phyloP scores from a whole-genome alignment of 2,329 filamentous ascomycete species.

The Colletotrichum sp. region DNA sequence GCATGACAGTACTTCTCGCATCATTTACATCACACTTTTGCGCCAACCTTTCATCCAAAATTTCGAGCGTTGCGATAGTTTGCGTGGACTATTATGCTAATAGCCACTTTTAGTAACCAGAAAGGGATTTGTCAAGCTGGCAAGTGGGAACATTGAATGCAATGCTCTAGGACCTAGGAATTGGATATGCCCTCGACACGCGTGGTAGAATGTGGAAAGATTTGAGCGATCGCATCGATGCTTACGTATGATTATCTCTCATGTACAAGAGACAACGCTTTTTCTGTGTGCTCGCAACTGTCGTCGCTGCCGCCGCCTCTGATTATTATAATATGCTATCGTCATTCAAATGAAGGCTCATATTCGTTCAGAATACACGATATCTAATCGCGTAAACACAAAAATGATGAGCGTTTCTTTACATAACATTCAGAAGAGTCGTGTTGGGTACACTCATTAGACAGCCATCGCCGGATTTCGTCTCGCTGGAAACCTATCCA shows the following conservation, averaged over 20 bases:
- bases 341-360: background rate
- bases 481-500: background rate
- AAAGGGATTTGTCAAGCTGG: background rate
- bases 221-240: background rate
- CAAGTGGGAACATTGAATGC: background rate
- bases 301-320: background rate
- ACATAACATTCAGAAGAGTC: rapidly evolving
- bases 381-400: background rate
- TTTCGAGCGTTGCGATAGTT: background rate
- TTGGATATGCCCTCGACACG: background rate
- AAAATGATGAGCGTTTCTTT: rapidly evolving
- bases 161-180: background rate
- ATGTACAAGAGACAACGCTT: rapidly evolving
- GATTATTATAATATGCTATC: background rate
- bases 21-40: background rate
- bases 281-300: background rate
- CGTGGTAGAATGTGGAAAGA: background rate
- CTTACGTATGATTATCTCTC: rapidly evolving
- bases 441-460: background rate
- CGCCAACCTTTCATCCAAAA: background rate
- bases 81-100: background rate
- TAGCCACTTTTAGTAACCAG: background rate
- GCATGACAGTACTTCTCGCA: rapidly evolving
- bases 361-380: background rate
- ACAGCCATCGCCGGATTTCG: background rate